Evolutionary conservation across 1,139 yeast species (phyloP).

Genomic region (Hemisphaericaspora xylofermentans): DNA sequence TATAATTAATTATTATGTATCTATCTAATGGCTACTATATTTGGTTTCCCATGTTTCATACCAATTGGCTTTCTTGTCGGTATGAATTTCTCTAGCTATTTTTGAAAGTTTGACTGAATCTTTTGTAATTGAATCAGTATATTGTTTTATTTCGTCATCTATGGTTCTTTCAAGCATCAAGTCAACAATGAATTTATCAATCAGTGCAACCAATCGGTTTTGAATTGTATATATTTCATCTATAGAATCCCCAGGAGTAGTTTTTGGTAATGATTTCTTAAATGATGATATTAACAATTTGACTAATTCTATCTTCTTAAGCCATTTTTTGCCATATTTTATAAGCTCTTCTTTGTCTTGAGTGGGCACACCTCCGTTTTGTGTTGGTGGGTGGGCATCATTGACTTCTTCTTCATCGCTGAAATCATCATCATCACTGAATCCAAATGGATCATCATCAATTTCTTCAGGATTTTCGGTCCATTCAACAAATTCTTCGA

Average conservation of each 20-base stretch:
- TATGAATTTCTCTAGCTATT: slow-evolving; percentile 39
- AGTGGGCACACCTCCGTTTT: slow-evolving; percentile 22
- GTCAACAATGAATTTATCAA: slow-evolving; percentile 49
- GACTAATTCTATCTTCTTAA: slow-evolving; percentile 51
- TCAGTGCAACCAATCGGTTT: slow-evolving; percentile 28
- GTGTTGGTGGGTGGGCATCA: slow-evolving; percentile 10
- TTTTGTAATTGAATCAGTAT: slow-evolving; percentile 25
- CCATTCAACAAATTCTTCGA: slow-evolving; percentile 68
- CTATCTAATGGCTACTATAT: slow-evolving; percentile 21
- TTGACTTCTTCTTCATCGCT: slow-evolving; percentile 23
- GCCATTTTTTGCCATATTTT: slow-evolving; percentile 48
- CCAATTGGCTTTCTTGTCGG: slow-evolving; percentile 50
- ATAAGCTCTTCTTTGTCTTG: slow-evolving; percentile 27
- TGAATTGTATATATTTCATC: slow-evolving; percentile 38
- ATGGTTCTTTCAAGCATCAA: slow-evolving; percentile 45
- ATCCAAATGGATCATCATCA: slow-evolving; percentile 45
- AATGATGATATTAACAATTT: slow-evolving; percentile 55
- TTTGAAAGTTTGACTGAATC: slow-evolving; percentile 32
- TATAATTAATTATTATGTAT: slow-evolving; percentile 10
- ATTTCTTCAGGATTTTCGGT: slow-evolving; percentile 53
- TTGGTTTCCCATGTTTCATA: slow-evolving; percentile 49
- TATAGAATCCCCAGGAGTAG: slow-evolving; percentile 31
- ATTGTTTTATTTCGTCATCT: slow-evolving; percentile 28
- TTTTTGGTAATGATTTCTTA: slow-evolving; percentile 51
- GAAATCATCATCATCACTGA: slow-evolving; percentile 34